Base-by-base conservation (phyloP, 345 rosid species). In the Corchorus olitorius region DNA sequence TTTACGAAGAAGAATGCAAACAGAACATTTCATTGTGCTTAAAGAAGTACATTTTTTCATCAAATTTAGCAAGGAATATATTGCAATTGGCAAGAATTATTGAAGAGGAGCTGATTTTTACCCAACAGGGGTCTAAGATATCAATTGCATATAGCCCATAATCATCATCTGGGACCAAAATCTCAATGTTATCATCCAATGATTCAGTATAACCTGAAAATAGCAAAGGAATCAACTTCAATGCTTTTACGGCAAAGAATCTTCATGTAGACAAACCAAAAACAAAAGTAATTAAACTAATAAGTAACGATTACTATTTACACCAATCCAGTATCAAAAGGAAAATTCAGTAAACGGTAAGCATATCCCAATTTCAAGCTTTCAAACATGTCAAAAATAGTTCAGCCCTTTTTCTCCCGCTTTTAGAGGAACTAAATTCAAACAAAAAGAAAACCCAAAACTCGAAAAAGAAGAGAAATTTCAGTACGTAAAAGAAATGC, bases 161-260 rank as follows among this genome's bases (percentile, higher is more conserved):
- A 80, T 94, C 98, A 84, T 92, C 97, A 34, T 92, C 95, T 77
- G 98, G 98, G 52, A 92, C 96, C 76, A 83, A 78, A 59, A 94
- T 77, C 77, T 94, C 98, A 55, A 81, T 52, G 77, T 86, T 83
- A 16, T 82, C 81, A 77, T 90, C 84, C 82, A 94, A 79, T 10
- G 86, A 81, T 82, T 92, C 98, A 8, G 96, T 90, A 75, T 92
- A 90, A 83, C 98, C 98, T 94, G 85, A 78, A 67, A 74, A 62
- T 37, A 49, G 33, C 3, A 76, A 69, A n/a, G 33, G 8, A 8
- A 55, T 27, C 19, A 63, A 73, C 41, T 5, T 72, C 14, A 76
- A 45, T n/a, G 65, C 14, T 61, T 22, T 5, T 34, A 52, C 13
- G 58, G 65, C 27, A 15, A 35, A 9, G 7, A 20, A 79, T 58